Percentiles rank a stretch among this genome's conserved stretches.
Evolutionary conservation across 352 stramenopile genomes (phyloP).

Genomic region (Pythium pyrilobum): DNA sequence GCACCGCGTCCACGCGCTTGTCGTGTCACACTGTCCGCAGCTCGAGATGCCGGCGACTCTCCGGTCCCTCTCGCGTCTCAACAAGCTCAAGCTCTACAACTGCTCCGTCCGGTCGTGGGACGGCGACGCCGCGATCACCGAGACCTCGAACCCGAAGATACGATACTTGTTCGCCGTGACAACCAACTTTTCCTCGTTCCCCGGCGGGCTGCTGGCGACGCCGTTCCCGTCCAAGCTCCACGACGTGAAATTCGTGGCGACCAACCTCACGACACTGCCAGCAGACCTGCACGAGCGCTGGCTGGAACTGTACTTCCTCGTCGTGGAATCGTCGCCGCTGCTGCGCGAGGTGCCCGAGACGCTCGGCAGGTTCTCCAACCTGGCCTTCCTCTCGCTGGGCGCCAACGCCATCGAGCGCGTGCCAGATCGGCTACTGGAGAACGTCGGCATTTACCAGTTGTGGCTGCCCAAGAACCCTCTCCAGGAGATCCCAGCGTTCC

Average conservation of each 20-base stretch:
- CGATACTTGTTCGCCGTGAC: neutral
- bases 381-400: neutral
- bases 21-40: neutral
- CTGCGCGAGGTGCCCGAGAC: neutral
- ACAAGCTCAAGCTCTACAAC: slow-evolving; percentile 2
- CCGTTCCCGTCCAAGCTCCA: neutral
- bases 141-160: neutral
- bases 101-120: neutral
- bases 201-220: neutral
- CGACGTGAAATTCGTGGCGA: neutral
- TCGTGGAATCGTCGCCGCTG: neutral
- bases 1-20: neutral
- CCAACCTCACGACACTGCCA: neutral
- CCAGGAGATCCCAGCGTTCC: neutral
- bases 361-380: neutral
- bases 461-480: too few relatives aligned
- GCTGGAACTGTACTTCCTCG: neutral
- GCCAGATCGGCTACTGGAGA: too few relatives aligned
- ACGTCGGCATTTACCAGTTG: too few relatives aligned
- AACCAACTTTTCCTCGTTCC: neutral
- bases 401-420: slow-evolving; percentile 10
- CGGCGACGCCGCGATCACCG: neutral
- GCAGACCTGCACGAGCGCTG: neutral
- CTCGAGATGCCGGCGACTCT: neutral
- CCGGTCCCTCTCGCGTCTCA: neutral